Evolutionary conservation across 73 alveolate genomes (phyloP), one percentile per base, ranked within the genome.

Genomic region (Paramecium caudatum): DNA sequence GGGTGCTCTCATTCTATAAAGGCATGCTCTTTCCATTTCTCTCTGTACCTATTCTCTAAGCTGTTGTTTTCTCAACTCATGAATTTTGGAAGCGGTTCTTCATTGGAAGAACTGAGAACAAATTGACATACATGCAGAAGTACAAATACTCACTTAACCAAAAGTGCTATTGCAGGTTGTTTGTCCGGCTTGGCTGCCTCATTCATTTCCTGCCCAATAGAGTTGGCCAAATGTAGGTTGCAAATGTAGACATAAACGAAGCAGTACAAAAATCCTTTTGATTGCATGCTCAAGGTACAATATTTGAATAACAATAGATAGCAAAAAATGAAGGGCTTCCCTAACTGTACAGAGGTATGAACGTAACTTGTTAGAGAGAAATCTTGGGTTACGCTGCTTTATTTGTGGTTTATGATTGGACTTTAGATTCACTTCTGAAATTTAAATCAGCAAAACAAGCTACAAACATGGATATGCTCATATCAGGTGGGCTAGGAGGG

Each of bases 211-310:
- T 48, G 94, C 6, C 96, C 96, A 4, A 84, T 92, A 43, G 96
- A 92, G 43, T 46, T 92, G 16, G 94, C 93, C 4, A 92, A 92
- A 46, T 90, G 93, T 37, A 92, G 96, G 62, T 91, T 92, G 30
- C 48, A 92, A 47, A 91, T 90, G 82, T 87, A 92, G 46, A 39
- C 34, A 46, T 23, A 1, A 32, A 63, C 47, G 65, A 36, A 30
- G 61, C 65, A 0, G n/a, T 86, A 69, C 17, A 86, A 86, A 15
- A 78, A 78, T 61, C 93, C 93, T 6, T 25, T 61, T 16, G 90
- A 86, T 62, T 86, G 93, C 90, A 43, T 86, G 83, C 16, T 33
- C 16, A 12, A 33, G 49, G 83, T 65, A 25, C 1, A 33, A 25
- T 33, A 1, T 65, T 30, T 25, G 49, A 41, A 32, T 15, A 65